phyloP scores from a whole-genome alignment of 2,329 filamentous ascomycete species.

The Cladosporium sp. region DNA sequence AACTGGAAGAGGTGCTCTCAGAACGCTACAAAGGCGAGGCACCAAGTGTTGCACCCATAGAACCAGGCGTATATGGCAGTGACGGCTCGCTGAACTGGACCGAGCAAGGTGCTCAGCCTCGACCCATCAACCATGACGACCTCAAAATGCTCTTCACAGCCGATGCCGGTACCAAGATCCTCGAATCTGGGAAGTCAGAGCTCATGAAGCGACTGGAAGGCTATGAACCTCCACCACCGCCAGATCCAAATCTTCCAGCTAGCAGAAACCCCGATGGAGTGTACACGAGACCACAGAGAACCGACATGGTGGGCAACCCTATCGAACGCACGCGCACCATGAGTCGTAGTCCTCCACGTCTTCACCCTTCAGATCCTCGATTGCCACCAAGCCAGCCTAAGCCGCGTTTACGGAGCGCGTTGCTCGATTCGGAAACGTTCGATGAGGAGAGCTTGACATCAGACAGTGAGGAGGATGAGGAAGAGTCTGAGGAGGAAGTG shows the following conservation, averaged over 20 bases:
- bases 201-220: conserved; percentile 52
- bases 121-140: conserved; percentile 39
- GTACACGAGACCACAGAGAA: conserved; percentile 16
- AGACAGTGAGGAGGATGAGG: conserved; percentile 50
- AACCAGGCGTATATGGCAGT: conserved; percentile 28
- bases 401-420: conserved; percentile 9
- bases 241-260: conserved; percentile 23
- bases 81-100: conserved; percentile 29
- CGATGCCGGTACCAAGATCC: conserved; percentile 49
- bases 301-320: conserved; percentile 17
- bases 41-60: conserved; percentile 27
- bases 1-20: conserved; percentile 33
- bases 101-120: conserved; percentile 12
- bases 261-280: conserved; percentile 24
- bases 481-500: conserved; percentile 66
- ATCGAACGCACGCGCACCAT: conserved; percentile 27
- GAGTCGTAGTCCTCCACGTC: conserved; percentile 23
- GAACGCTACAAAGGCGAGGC: conserved; percentile 30
- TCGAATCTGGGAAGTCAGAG: conserved; percentile 53
- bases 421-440: conserved; percentile 13
- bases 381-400: conserved; percentile 11
- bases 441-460: conserved; percentile 17
- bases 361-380: conserved; percentile 20
- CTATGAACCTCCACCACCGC: conserved; percentile 37
- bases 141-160: conserved; percentile 53